Percentiles rank a stretch among this genome's conserved stretches.
Conservation (phyloP, 2,329 filamentous ascomycete species). For the Colletotrichum gigasporum region DNA sequence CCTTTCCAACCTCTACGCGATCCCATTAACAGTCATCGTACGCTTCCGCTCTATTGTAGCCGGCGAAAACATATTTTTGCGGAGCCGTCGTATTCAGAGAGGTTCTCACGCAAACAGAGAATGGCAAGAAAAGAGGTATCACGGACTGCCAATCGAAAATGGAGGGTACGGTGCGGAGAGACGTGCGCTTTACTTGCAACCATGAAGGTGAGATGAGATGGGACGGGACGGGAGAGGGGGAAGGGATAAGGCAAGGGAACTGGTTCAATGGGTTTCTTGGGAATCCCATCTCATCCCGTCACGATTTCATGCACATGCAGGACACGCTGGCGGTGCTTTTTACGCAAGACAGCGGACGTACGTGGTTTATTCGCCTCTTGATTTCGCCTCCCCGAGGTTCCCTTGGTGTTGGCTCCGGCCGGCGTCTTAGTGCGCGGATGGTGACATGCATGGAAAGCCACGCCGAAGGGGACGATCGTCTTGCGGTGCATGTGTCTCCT, state of each 20-base stretch:
- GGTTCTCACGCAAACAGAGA: neutral
- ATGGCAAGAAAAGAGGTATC: neutral
- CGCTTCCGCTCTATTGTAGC: too few relatives aligned
- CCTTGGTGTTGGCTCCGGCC: neutral
- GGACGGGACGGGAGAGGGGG: neutral
- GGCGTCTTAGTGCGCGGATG: too few relatives aligned
- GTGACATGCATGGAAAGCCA: too few relatives aligned
- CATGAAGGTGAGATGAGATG: neutral
- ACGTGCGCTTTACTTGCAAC: neutral
- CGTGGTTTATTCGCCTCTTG: constrained; percentile 8
- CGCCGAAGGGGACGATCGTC: too few relatives aligned
- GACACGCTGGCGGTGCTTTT: constrained; percentile 29
- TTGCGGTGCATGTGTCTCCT: too few relatives aligned
- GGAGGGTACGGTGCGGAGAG: neutral
- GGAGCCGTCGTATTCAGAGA: too few relatives aligned
- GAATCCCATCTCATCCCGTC: constrained; percentile 21
- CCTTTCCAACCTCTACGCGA: too few relatives aligned
- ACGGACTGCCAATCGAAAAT: neutral
- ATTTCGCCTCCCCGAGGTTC: neutral
- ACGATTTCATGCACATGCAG: constrained; percentile 30
- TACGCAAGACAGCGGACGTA: neutral
- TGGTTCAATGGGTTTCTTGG: neutral
- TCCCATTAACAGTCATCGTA: too few relatives aligned
- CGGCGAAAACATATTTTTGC: too few relatives aligned
- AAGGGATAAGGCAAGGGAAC: neutral